Evolutionary conservation across 2,329 filamentous ascomycete genomes (phyloP), one percentile per base, ranked within the genome.

Genomic region (Metarhizium sp.): DNA sequence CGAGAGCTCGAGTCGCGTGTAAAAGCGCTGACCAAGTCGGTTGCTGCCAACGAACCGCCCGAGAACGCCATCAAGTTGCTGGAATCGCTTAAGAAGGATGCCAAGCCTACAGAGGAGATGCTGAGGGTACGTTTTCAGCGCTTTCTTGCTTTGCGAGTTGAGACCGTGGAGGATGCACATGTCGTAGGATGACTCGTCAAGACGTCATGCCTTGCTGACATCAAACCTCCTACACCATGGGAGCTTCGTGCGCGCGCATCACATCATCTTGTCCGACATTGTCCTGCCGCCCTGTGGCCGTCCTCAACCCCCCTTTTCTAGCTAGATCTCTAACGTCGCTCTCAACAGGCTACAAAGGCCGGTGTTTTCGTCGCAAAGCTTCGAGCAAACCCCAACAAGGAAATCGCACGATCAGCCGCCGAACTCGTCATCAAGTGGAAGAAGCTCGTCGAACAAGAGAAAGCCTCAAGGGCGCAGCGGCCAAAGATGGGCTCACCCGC

Each of bases 341-440:
- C 16, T 40, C 43, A 50, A 54, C 58, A 87, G 84, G 79, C 87
- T 46, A 97, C 92, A n/a, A 88, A 87, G 63, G 92, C 95, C 52
- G 94, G 94, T 63, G 86, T 96, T 61, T 84, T 87, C 52, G 88
- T 97, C 59, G 92, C 92, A 70, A 92, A 91, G 69, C 82, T 86
- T 52, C 79, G 84, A 54, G 73, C 87, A 58, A 91, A 95, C 70
- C 71, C 84, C 56, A 87, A 95, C 76, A 91, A 89, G 70, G 84
- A 92, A 47, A 87, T 97, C 62, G 85, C 86, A 50, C 81, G 83
- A 52, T 77, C 89, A 47, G 91, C 94, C 3, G 79, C 81, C 57
- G 88, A 92, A 65, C 87, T 97, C 55, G 91, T 99, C 53, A 81
- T 80, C 59, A 95, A 92, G 71, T 96, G 90, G 90, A 88, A 87